phyloP scores from a whole-genome alignment of 495 filamentous ascomycete genomes.

The Viridothelium virens region DNA sequence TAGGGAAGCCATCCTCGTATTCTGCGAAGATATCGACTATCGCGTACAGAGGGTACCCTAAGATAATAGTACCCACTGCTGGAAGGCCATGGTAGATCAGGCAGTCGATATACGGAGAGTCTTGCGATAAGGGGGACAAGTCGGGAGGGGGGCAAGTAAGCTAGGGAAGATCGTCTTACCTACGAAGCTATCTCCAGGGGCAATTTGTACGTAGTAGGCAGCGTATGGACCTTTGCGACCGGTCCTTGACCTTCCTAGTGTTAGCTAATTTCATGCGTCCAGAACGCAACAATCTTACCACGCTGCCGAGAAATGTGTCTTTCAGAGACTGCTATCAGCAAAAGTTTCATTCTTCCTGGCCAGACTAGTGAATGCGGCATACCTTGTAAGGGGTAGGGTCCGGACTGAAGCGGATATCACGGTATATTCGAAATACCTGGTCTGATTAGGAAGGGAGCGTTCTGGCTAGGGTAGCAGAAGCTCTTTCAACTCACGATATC shows the following conservation, averaged over 20 bases:
- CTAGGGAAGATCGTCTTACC: constrained; percentile 41
- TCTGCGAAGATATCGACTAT: no score
- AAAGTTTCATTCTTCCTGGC: neutral
- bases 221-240: constrained; percentile 81
- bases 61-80: no score
- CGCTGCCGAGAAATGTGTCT: constrained; percentile 73
- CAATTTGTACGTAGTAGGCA: constrained; percentile 67
- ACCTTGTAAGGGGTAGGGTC: constrained; percentile 85
- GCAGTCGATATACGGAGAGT: no score
- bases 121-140: no score
- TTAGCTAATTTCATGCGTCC: constrained; percentile 2
- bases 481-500: constrained; percentile 53
- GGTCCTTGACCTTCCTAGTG: constrained; percentile 55
- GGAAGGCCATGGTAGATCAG: no score
- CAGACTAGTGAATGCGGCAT: constrained; percentile 23
- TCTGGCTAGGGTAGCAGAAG: neutral
- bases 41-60: no score
- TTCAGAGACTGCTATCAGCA: neutral
- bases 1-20: no score
- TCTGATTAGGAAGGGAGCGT: neutral
- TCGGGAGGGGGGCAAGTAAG: constrained; percentile 18
- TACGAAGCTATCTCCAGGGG: constrained; percentile 53
- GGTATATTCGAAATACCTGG: constrained; percentile 73
- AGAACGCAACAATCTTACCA: constrained; percentile 48
- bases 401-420: constrained; percentile 69